Base-by-base conservation (phyloP, 225 moss, liverwort and hornwort genomes). In the Neckera pumila region DNA sequence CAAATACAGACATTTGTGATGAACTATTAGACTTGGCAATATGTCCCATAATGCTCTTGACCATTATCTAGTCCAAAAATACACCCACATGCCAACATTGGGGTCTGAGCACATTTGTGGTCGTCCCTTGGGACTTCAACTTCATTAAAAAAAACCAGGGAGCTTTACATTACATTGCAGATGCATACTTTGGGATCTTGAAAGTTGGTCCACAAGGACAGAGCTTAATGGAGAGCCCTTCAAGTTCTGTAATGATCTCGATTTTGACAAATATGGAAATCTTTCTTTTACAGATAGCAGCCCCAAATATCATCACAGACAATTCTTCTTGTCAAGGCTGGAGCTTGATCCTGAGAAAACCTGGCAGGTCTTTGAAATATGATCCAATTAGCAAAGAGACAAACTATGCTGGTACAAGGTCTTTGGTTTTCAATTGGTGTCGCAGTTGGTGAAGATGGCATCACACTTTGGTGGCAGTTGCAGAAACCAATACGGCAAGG, bases 261-360 rank as follows among this genome's bases (percentile, higher is more conserved):
- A 95, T 76, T 91, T 97, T 20, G 95, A 95, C 58, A 87, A 95
- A 34, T 89, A 96, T 40, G 95, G 95, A 51, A 89, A 94, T 49
- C 80, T 96, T 20, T 95, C 94, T 59, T 96, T 95, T 82, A 94
- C 93, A 31, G 91, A 95, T 89, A 93, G 88, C 88, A 96, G 95
- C 80, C 81, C 87, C 45, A 96, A 91, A 82, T 95, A 92, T 60
- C 84, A 89, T 6, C 88, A 92, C 67, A 89, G 92, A 94, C 96
- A 61, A 43, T 67, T 69, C 69, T 64, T 64, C 13, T 15, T 47
- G 59, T 87, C 93, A 31, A 33, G 95, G 26, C 49, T 96, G 76
- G 95, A 96, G 89, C 94, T 91, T 33, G 63, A 63, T 63, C 63
- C 33, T 23, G 95, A 97, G 17, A 83, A 91, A 22, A 93, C 92